Base-by-base conservation (phyloP, 108 stramenopile genomes). In the Pseudonitzschia multistriata region DNA sequence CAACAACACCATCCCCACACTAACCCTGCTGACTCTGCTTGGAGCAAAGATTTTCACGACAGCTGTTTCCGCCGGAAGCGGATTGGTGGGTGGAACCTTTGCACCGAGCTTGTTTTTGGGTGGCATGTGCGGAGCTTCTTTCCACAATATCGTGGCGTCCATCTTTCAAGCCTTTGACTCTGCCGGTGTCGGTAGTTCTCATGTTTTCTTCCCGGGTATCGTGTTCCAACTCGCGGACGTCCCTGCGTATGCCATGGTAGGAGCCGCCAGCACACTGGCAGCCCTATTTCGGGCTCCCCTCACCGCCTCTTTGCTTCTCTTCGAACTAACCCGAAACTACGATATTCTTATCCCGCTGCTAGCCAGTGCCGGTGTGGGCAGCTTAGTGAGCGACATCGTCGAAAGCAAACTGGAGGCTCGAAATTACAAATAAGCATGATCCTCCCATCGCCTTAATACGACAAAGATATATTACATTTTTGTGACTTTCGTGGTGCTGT, bases 81-180 rank as follows among this genome's bases (percentile, higher is more conserved):
- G 96, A 0, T 68, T 97, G 1, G 95, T 97, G 14, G 96, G 96
- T 17, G 96, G 96, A 33, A 85, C 88, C n/a, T 96, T 97, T 50
- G 96, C 96, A 17, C 96, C 96, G 24, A 92, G 93, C 1, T 71
- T 97, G 11, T 97, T 97, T 67, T 72, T 97, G 25, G 96, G 96
- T 21, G 93, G 85, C 8, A 92, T 93, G 70, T 72, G 83, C 35
- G 96, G 96, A 19, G 92, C 89, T n/a, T 81, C 92, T 19, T 97
- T 94, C 73, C 81, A 73, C 49, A 49, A 72, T 37, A 33, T 63
- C 3, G 72, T 67, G 11, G 34, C 28, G 0, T 37, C 21, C 21
- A 7, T 59, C 14, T 76, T 70, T 73, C 25, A 17, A 70, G 17
- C 73, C 30, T 28, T 37, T 11, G 34, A 69, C 15, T 48, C 29